Base-by-base conservation (phyloP, 202 grass and related monocot species). In the Schoenoplectus tabernaemontani region DNA sequence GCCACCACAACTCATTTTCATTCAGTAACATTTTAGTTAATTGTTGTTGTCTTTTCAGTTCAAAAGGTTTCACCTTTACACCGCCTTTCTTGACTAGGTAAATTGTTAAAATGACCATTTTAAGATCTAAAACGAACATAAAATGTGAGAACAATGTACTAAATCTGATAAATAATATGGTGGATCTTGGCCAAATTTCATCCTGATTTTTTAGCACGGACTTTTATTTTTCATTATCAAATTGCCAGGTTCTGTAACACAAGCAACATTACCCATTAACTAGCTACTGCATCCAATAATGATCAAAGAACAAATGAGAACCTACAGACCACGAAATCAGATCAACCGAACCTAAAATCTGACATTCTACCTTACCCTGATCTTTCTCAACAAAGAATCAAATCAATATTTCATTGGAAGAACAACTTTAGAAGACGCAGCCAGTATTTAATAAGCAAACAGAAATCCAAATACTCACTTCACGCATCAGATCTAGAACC, bases 401-500 rank as follows among this genome's bases (percentile, higher is more conserved):
- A 57, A 28, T 6, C 41, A 51, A 11, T 36, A 11, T 26, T 53
- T 34, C 82, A 50, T 53, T n/a, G 9, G 15, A n/a, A n/a, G 22
- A 73, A 53, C 69, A 33, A 24, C n/a, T 9, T 30, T 47, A 71
- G 23, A 4, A 72, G 11, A 48, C 8, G 20, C 68, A 72, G 5
- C 22, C 22, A 46, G 23, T 46, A 12, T 17, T 64, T 15, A 8
- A 37, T 60, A n/a, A n/a, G n/a, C n/a, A 30, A 60, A 60, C 58
- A 60, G 23, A 30, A 30, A 12, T 60, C 3, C 22, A 30, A 60
- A 13, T 20, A 41, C n/a, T n/a, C n/a, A n/a, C 36, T 67, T 67
- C 3, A 71, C 2, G 10, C 3, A 59, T 80, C 78, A 80, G 78
- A 80, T 80, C 78, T 26, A 33, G 42, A 80, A 80, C 58, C 78